Evolutionary conservation across 2,329 filamentous ascomycete species (phyloP).

Genomic region (Cadophora sp.): DNA sequence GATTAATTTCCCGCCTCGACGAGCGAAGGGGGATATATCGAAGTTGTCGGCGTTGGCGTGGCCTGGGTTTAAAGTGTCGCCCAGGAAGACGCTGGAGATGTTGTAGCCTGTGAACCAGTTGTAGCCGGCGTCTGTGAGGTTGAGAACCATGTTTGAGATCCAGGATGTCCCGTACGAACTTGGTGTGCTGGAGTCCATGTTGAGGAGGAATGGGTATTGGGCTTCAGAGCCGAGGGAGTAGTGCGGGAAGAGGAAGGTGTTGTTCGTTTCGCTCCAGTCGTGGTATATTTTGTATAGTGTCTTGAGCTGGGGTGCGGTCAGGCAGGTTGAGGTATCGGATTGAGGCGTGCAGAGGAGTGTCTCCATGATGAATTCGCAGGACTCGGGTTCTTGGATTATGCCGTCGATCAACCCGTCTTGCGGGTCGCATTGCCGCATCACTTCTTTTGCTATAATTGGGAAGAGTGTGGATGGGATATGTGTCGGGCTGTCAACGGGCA

Average conservation of each 20-base stretch:
- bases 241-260: slow-evolving; percentile 30
- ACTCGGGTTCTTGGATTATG: slow-evolving; percentile 48
- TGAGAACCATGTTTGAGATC: slow-evolving; percentile 24
- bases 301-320: slow-evolving; percentile 52
- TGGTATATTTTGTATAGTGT: slow-evolving; percentile 52
- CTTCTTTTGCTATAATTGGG: slow-evolving; percentile 46
- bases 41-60: slow-evolving; percentile 56
- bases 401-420: slow-evolving; percentile 57
- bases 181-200: slow-evolving; percentile 22
- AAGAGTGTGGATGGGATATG: slow-evolving; percentile 44
- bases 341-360: slow-evolving; percentile 26
- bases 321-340: slow-evolving; percentile 43
- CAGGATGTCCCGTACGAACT: slow-evolving; percentile 21
- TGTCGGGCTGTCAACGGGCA: slow-evolving; percentile 17
- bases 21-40: slow-evolving; percentile 55
- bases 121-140: slow-evolving; percentile 38
- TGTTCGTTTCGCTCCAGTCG: slow-evolving; percentile 35
- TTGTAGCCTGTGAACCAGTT: slow-evolving; percentile 49
- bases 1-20: slow-evolving; percentile 41
- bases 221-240: slow-evolving; percentile 27
- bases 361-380: slow-evolving; percentile 34
- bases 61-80: slow-evolving; percentile 49
- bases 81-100: slow-evolving; percentile 48
- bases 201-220: slow-evolving; percentile 19
- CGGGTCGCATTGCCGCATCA: slow-evolving; percentile 56